Evolutionary conservation across 1,284 basidiomycete genomes (phyloP).

Genomic region (Chiua sp.): DNA sequence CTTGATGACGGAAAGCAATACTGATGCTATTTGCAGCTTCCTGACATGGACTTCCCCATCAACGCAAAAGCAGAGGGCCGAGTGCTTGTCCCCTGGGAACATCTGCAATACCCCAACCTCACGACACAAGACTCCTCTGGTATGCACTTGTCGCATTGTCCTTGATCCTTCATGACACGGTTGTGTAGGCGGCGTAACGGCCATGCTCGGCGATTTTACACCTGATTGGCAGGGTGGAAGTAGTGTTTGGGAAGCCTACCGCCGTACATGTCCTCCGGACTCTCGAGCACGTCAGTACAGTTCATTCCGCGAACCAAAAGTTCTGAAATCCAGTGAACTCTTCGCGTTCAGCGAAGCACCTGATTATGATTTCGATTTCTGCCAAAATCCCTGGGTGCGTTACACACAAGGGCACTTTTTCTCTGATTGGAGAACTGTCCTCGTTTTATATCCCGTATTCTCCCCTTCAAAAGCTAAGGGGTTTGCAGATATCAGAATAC

Average conservation of each 20-base stretch:
- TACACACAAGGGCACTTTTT: constrained; percentile 94
- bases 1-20: constrained; percentile 4
- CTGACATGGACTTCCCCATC: constrained; percentile 91
- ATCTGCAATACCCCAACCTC: constrained; percentile 69
- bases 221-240: constrained; percentile 87
- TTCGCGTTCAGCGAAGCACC: constrained; percentile 62
- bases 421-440: constrained; percentile 93
- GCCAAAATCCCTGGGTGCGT: constrained; percentile 81
- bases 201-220: constrained; percentile 73
- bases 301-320: constrained; percentile 55
- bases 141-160: constrained; percentile 32
- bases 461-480: constrained; percentile 87
- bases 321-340: constrained; percentile 20
- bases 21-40: constrained; percentile 57
- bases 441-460: constrained; percentile 87
- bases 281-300: constrained; percentile 82
- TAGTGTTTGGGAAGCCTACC: constrained; percentile 91
- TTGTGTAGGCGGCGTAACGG: constrained; percentile 56
- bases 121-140: constrained; percentile 61
- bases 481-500: constrained; percentile 89
- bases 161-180: constrained; percentile 9
- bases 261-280: constrained; percentile 85
- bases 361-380: constrained; percentile 77
- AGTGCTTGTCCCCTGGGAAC: constrained; percentile 89
- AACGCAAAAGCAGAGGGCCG: constrained; percentile 93